phyloP scores from a whole-genome alignment of 305 asterid species.

The Fraxinus albicans region DNA sequence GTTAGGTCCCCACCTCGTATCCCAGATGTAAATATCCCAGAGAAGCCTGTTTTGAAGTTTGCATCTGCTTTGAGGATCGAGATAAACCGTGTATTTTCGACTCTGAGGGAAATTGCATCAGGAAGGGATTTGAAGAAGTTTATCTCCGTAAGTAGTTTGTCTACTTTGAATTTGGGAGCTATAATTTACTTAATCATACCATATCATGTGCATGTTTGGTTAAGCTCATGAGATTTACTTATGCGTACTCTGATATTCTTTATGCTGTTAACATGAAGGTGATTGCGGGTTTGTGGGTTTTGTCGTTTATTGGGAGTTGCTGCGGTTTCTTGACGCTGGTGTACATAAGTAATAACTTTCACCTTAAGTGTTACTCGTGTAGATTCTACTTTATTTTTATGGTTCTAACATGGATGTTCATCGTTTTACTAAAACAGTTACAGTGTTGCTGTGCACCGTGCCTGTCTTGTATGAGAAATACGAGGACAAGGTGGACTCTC shows the following conservation, averaged over 20 bases:
- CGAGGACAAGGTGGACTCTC: conserved; percentile 66
- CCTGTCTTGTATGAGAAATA: conserved; percentile 76
- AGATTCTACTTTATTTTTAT: not conserved
- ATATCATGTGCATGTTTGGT: not conserved
- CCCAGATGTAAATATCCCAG: conserved; percentile 67
- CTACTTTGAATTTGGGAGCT: not conserved
- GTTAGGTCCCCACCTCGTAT: conserved; percentile 66
- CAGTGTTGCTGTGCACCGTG: conserved; percentile 54
- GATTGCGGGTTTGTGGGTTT: conserved; percentile 68
- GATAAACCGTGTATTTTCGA: conserved; percentile 49
- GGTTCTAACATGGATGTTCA: not conserved
- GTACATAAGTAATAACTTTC: conserved; percentile 47
- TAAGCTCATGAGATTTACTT: not conserved
- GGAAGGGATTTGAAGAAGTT: conserved; percentile 79
- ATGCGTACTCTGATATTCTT: not conserved
- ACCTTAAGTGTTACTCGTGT: not conserved
- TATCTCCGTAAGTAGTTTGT: conserved; percentile 48
- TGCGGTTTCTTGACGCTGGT: conserved; percentile 75
- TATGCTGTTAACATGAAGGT: conserved; percentile 39
- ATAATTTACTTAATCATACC: not conserved
- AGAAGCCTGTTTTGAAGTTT: conserved; percentile 53
- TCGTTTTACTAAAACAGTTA: conserved; percentile 42
- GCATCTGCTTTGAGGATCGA: conserved; percentile 63
- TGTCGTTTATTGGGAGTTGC: conserved; percentile 66
- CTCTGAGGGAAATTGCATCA: conserved; percentile 64